Evolutionary conservation across 345 rosid genomes (phyloP).

Genomic region (Clausena lansium): DNA sequence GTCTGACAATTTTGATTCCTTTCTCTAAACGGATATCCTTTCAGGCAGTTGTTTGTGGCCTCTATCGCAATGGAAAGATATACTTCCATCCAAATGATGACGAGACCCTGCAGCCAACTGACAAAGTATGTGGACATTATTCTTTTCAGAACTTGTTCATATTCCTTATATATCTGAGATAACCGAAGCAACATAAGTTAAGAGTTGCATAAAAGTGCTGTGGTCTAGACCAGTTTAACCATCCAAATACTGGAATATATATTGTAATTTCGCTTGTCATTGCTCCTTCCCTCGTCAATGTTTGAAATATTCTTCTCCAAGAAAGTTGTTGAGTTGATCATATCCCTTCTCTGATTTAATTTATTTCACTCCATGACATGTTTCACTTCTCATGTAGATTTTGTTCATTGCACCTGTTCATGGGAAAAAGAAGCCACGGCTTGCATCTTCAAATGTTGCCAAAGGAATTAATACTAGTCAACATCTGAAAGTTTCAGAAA

Average conservation of each 20-base stretch:
- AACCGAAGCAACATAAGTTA: background rate
- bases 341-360: conserved; percentile 10
- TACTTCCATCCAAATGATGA: conserved; percentile 84
- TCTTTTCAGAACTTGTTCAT: conserved; percentile 13
- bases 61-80: conserved; percentile 69
- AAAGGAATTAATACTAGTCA: conserved; percentile 20
- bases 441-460: conserved; percentile 39
- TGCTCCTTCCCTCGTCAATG: background rate
- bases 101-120: conserved; percentile 63
- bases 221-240: background rate
- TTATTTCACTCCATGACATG: conserved; percentile 9
- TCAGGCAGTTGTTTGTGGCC: conserved; percentile 94
- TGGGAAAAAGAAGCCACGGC: conserved; percentile 44
- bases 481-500: conserved; percentile 27
- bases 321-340: conserved; percentile 13
- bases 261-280: background rate
- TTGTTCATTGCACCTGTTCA: conserved; percentile 82
- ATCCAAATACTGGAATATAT: background rate
- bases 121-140: conserved; percentile 49
- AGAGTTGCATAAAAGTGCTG: background rate
- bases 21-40: conserved; percentile 18
- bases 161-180: background rate
- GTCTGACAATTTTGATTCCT: conserved; percentile 13
- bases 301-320: conserved; percentile 14
- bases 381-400: conserved; percentile 34